phyloP scores from a whole-genome alignment of 345 rosid species.

The Rhodomyrtus tomentosa region DNA sequence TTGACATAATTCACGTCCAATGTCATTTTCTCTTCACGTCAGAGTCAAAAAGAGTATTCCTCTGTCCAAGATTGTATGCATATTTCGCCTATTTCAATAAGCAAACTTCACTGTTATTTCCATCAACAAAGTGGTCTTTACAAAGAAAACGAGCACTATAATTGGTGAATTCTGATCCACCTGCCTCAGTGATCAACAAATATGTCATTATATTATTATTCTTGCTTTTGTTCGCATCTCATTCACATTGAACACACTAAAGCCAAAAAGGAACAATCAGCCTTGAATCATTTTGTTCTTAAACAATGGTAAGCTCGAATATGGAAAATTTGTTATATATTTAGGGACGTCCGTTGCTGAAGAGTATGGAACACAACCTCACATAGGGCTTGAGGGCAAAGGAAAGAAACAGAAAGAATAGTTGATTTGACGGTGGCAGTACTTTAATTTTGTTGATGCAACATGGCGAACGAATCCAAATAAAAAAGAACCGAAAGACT shows the following conservation, averaged over 20 bases:
- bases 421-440: not conserved
- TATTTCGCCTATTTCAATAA: not conserved
- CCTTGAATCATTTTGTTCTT: not conserved
- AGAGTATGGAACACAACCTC: not conserved
- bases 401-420: not conserved
- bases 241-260: not conserved
- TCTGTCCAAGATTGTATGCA: not conserved
- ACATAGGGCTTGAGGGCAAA: not conserved
- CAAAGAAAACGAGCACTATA: not conserved
- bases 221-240: not conserved
- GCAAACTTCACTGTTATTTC: not conserved
- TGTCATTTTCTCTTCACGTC: not conserved
- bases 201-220: not conserved
- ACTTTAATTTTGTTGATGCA: not conserved
- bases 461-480: not conserved
- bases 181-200: not conserved
- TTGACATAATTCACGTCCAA: not conserved
- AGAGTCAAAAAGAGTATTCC: not conserved
- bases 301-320: not conserved
- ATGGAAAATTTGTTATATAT: not conserved
- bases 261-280: not conserved
- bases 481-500: not conserved
- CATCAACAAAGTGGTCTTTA: not conserved
- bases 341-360: not conserved
- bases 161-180: not conserved